Percentiles rank a stretch among this genome's conserved stretches.
Evolutionary conservation across 164 flowering plant genomes (phyloP).

Genomic region (Nymphaea thermarum): DNA sequence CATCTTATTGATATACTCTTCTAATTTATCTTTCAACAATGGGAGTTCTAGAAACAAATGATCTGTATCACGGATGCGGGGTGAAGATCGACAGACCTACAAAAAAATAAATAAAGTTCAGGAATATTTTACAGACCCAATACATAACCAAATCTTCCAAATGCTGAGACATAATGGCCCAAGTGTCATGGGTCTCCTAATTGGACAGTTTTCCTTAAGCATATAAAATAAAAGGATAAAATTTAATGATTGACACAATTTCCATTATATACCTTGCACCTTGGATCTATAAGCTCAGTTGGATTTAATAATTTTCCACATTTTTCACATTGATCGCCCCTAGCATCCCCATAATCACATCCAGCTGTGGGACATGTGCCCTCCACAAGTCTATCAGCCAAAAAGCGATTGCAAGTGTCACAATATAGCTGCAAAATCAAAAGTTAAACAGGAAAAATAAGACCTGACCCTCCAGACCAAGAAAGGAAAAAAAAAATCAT

Average conservation of each 20-base stretch:
- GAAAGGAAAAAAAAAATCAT: neutral
- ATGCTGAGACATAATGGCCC: too few species aligned
- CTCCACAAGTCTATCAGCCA: conserved; percentile 93
- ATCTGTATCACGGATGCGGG: conserved; percentile 66
- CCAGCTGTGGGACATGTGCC: conserved; percentile 69
- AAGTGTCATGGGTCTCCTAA: too few species aligned
- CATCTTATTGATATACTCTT: conserved; percentile 50
- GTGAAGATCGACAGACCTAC: conserved; percentile 59
- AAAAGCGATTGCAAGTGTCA: conserved; percentile 61
- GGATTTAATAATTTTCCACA: conserved; percentile 89
- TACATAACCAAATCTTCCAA: neutral
- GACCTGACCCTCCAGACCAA: neutral
- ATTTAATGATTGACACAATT: neutral
- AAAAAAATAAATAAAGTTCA: neutral
- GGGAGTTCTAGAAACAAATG: conserved; percentile 96
- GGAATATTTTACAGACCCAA: neutral
- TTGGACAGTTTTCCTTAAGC: too few species aligned
- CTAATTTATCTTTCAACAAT: conserved; percentile 48
- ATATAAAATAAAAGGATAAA: neutral
- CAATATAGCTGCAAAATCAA: conserved; percentile 58
- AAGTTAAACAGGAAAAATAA: neutral
- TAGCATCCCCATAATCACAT: conserved; percentile 78
- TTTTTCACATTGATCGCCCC: conserved; percentile 95
- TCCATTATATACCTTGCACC: conserved; percentile 56
- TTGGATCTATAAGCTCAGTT: conserved; percentile 73